Conservation (phyloP, 2,329 filamentous ascomycete genomes). For the Raffaelea arxii region DNA sequence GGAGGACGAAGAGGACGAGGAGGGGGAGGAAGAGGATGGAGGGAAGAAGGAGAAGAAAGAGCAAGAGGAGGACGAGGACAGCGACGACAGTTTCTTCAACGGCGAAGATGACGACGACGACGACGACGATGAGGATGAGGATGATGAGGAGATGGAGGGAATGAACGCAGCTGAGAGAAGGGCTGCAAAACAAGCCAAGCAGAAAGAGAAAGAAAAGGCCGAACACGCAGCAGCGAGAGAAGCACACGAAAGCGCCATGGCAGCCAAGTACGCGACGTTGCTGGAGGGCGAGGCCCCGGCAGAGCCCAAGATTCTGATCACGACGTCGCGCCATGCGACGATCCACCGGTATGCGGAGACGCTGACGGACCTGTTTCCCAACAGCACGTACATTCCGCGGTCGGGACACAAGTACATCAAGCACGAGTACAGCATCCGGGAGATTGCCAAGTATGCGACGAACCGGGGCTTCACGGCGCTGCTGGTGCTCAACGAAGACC, state of each 20-base stretch:
- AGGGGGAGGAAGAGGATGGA: constrained; percentile 28
- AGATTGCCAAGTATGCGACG: constrained; percentile 77
- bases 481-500: constrained; percentile 78
- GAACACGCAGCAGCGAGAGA: constrained; percentile 48
- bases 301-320: constrained; percentile 78
- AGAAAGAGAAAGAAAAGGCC: constrained; percentile 32
- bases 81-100: constrained; percentile 70
- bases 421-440: constrained; percentile 84
- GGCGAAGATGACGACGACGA: constrained; percentile 45
- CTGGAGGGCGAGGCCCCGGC: constrained; percentile 48
- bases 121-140: constrained; percentile 27
- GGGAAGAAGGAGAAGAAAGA: constrained; percentile 36
- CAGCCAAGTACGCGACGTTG: constrained; percentile 52
- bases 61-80: constrained; percentile 20
- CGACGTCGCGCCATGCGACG: constrained; percentile 80
- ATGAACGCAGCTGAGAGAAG: constrained; percentile 33
- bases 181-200: constrained; percentile 36
- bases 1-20: constrained; percentile 34
- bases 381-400: constrained; percentile 76
- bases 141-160: constrained; percentile 25
- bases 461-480: constrained; percentile 78
- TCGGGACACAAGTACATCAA: constrained; percentile 66
- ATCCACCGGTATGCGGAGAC: constrained; percentile 75
- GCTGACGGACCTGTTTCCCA: constrained; percentile 75
- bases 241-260: constrained; percentile 51